These are phyloP conservation scores for Yamadazyma spencermartinsiae DNA, from an alignment of 1,139 yeast species.

Conservation along the genomic window DNA sequence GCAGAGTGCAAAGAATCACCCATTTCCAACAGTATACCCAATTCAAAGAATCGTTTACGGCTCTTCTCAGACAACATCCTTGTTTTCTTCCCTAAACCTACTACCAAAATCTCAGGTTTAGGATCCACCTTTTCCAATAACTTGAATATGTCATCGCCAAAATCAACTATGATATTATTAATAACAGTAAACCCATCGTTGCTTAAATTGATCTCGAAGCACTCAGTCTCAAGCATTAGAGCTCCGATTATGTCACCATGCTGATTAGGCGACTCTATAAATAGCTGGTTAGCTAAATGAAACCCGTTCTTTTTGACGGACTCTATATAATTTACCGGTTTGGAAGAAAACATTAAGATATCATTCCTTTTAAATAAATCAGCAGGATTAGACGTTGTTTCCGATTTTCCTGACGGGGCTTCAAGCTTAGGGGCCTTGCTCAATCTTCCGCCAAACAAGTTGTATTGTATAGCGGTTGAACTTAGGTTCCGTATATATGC, in stretches of 20 bases:
- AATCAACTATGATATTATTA: constrained; percentile 46
- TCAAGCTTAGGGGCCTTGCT: constrained; percentile 19
- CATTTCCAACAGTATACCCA: constrained; percentile 71
- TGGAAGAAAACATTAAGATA: constrained; percentile 42
- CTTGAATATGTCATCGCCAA: constrained; percentile 41
- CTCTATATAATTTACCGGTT: constrained; percentile 48
- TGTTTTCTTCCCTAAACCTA: constrained; percentile 68
- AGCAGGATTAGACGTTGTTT: constrained; percentile 46
- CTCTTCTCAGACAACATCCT: constrained; percentile 62
- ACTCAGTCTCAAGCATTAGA: constrained; percentile 61
- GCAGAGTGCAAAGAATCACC: constrained; percentile 72
- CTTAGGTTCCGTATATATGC: not conserved
- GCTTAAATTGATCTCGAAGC: constrained; percentile 58
- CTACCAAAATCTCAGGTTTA: constrained; percentile 71
- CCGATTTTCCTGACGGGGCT: constrained; percentile 41
- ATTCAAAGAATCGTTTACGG: constrained; percentile 44
- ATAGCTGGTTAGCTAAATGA: constrained; percentile 39
- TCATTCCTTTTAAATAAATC: constrained; percentile 48
- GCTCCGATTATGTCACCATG: constrained; percentile 50
- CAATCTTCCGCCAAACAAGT: constrained; percentile 35
- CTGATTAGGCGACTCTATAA: constrained; percentile 48
- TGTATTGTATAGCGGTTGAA: not conserved
- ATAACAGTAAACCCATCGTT: constrained; percentile 35
- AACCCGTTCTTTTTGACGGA: constrained; percentile 42
- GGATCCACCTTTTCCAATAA: constrained; percentile 64